These are phyloP conservation scores for Asterella californica DNA, from an alignment of 225 moss, liverwort and hornwort species.

Conservation along the genomic window DNA sequence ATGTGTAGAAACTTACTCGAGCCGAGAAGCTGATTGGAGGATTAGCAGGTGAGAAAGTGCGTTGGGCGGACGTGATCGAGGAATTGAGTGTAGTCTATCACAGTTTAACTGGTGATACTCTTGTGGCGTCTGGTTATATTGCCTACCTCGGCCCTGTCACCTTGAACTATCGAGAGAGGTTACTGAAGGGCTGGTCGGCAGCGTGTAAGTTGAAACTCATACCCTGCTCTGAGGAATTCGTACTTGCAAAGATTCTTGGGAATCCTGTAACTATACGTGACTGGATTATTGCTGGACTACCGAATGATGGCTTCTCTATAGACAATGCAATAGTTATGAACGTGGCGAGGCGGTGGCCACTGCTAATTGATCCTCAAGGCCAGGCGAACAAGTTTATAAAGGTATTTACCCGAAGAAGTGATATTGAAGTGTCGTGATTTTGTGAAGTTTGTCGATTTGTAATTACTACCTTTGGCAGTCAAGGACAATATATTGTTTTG, in stretches of 20 bases:
- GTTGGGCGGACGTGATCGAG: slow-evolving; percentile 63
- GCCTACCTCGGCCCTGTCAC: slow-evolving; percentile 81
- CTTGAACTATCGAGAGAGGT: slow-evolving; percentile 51
- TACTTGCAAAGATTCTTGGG: slow-evolving; percentile 52
- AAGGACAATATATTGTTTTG: background rate
- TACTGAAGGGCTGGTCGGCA: slow-evolving; percentile 50
- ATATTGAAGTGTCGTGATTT: background rate
- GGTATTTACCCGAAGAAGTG: slow-evolving; percentile 25
- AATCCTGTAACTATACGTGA: slow-evolving; percentile 61
- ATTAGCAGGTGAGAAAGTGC: slow-evolving; percentile 65
- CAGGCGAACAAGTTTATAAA: slow-evolving; percentile 86
- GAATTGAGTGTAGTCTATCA: slow-evolving; percentile 46
- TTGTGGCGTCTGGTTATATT: slow-evolving; percentile 71
- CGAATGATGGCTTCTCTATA: slow-evolving; percentile 72
- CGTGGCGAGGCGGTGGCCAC: slow-evolving; percentile 65
- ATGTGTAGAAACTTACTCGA: slow-evolving; percentile 64
- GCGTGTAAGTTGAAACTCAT: slow-evolving; percentile 53
- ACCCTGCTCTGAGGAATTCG: slow-evolving; percentile 63
- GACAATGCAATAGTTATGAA: slow-evolving; percentile 85
- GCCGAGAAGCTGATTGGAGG: slow-evolving; percentile 71
- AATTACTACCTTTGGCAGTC: background rate
- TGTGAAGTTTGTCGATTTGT: background rate
- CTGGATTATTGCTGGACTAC: slow-evolving; percentile 79
- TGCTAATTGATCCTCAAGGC: slow-evolving; percentile 75
- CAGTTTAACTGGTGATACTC: slow-evolving; percentile 59